These are phyloP conservation scores for Rhizopogon vesiculosus DNA, from an alignment of 768 basidiomycete genomes.

Conservation along the genomic window DNA sequence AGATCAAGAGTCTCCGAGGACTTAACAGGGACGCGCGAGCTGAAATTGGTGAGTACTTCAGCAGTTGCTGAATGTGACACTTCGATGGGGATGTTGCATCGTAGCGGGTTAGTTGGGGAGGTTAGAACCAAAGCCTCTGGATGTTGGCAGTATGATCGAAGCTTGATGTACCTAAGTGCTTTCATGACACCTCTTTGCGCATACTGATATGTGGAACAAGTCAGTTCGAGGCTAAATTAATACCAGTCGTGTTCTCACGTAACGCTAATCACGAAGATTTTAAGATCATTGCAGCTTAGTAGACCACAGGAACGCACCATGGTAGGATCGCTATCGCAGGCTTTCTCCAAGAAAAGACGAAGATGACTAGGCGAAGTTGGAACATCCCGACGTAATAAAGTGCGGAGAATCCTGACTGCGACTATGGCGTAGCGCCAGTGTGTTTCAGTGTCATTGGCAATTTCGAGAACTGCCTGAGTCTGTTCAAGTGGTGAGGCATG, in stretches of 20 bases:
- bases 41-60: conserved; percentile 53
- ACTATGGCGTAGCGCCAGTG: conserved; percentile 81
- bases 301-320: conserved; percentile 42
- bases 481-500: conserved; percentile 2
- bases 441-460: conserved; percentile 56
- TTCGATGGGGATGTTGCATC: conserved; percentile 42
- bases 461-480: conserved; percentile 39
- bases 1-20: neutral
- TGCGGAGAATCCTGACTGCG: conserved; percentile 62
- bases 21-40: conserved; percentile 29
- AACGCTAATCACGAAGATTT: conserved; percentile 38
- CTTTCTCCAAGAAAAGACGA: conserved; percentile 54
- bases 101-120: conserved; percentile 64
- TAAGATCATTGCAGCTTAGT: neutral
- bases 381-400: conserved; percentile 62
- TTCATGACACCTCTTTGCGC: conserved; percentile 76
- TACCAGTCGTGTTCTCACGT: conserved; percentile 35
- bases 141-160: conserved; percentile 63
- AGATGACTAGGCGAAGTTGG: conserved; percentile 46
- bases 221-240: neutral
- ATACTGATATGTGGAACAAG: conserved; percentile 38
- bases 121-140: conserved; percentile 58
- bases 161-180: conserved; percentile 68
- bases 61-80: conserved; percentile 49
- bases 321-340: conserved; percentile 58